phyloP scores from a whole-genome alignment of 106 monocot genomes.

The Apostasia shenzhenica region DNA sequence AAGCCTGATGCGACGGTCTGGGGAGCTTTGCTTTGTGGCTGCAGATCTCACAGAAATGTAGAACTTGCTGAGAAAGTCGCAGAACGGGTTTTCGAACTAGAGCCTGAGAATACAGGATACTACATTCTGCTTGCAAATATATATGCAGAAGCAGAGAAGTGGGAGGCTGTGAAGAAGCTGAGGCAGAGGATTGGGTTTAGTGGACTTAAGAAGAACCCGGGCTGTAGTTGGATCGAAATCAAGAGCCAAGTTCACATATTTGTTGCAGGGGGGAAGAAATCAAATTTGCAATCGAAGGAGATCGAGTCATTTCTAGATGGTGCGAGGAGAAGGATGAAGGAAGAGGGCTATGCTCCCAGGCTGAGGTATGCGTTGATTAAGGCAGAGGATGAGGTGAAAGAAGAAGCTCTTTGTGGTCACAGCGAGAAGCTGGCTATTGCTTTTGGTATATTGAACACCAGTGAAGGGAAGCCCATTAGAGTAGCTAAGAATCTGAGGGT shows the following conservation, averaged over 20 bases:
- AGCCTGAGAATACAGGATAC: slow-evolving; percentile 65
- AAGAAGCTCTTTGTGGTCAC: slow-evolving; percentile 63
- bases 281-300: slow-evolving; percentile 31
- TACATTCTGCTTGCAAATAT: slow-evolving; percentile 68
- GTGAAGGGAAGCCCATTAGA: slow-evolving; percentile 38
- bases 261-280: slow-evolving; percentile 24
- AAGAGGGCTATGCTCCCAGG: slow-evolving; percentile 33
- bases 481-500: slow-evolving; percentile 56
- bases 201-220: slow-evolving; percentile 25
- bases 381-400: slow-evolving; percentile 31
- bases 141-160: slow-evolving; percentile 63
- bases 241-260: slow-evolving; percentile 46
- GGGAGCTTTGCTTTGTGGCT: slow-evolving; percentile 71
- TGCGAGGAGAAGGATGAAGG: slow-evolving; percentile 35
- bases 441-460: slow-evolving; percentile 50
- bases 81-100: slow-evolving; percentile 57
- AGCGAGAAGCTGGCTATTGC: slow-evolving; percentile 63
- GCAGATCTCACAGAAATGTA: slow-evolving; percentile 57
- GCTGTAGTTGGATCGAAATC: slow-evolving; percentile 69
- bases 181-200: slow-evolving; percentile 29
- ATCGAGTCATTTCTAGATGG: slow-evolving; percentile 29
- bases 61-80: slow-evolving; percentile 73
- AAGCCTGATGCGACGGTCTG: slow-evolving; percentile 57
- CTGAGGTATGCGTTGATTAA: slow-evolving; percentile 41
- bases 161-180: slow-evolving; percentile 50